Conservation (phyloP, 345 rosid species). For the Acer saccharum region DNA sequence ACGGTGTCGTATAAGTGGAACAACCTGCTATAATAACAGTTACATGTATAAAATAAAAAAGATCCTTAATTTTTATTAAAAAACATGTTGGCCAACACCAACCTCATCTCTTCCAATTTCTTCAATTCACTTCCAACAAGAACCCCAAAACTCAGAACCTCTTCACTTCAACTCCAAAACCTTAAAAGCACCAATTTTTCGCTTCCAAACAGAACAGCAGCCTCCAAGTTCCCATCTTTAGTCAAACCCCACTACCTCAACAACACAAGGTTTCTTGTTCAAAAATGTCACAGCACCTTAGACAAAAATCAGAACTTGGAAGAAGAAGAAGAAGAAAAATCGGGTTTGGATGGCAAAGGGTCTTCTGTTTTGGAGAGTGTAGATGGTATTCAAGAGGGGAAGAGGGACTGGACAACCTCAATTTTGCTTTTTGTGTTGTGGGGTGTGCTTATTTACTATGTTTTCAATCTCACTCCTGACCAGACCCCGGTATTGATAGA, state of each 20-base stretch:
- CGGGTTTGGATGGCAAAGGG: conserved; percentile 28
- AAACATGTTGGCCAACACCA: conserved; percentile 41
- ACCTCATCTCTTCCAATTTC: conserved; percentile 65
- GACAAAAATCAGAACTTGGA: conserved; percentile 50
- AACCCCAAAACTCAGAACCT: conserved; percentile 27
- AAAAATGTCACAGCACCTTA: conserved; percentile 42
- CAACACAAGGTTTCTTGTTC: conserved; percentile 31
- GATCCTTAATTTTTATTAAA: background rate
- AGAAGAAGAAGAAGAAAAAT: conserved; percentile 43
- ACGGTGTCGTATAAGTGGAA: conserved; percentile 11
- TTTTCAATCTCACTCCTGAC: conserved; percentile 70
- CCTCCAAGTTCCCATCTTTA: conserved; percentile 22
- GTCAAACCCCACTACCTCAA: conserved; percentile 21
- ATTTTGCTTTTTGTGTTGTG: conserved; percentile 67
- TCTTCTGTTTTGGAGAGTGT: conserved; percentile 20
- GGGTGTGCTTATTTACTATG: conserved; percentile 75
- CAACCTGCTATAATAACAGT: background rate
- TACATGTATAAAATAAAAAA: background rate
- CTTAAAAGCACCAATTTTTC: conserved; percentile 3
- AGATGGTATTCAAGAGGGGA: conserved; percentile 31
- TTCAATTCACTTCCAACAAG: conserved; percentile 39
- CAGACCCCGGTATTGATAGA: conserved; percentile 65
- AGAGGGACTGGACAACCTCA: conserved; percentile 75
- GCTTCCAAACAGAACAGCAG: background rate
- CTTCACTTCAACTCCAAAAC: conserved; percentile 20